A percentile compares a stretch with the other conserved stretches of the same genome.
Conservation (phyloP, 768 basidiomycete species). For the Phylloporus arenicola region DNA sequence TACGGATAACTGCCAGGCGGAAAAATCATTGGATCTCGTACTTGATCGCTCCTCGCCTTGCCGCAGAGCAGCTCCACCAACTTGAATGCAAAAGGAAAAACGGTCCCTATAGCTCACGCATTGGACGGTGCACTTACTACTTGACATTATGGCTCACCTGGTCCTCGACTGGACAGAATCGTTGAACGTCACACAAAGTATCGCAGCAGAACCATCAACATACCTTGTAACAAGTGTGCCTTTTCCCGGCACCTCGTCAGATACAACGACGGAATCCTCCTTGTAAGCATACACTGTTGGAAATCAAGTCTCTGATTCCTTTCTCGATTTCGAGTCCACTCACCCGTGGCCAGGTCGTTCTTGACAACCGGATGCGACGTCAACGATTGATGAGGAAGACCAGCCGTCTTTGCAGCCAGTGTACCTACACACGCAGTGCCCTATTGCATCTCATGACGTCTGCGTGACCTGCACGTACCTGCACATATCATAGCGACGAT, state of each 20-base stretch:
- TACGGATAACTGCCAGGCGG: conserved; percentile 44
- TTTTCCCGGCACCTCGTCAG: conserved; percentile 28
- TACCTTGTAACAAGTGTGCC: conserved; percentile 75
- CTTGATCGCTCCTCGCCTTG: conserved; percentile 51
- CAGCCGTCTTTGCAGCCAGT: conserved; percentile 58
- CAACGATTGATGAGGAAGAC: conserved; percentile 55
- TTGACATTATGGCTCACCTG: conserved; percentile 39
- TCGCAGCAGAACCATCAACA: neutral
- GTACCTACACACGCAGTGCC: conserved; percentile 42
- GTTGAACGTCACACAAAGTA: conserved; percentile 1
- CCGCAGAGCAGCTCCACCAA: conserved; percentile 70
- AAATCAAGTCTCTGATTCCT: neutral
- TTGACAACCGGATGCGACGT: conserved; percentile 79
- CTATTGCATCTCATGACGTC: neutral
- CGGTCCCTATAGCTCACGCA: conserved; percentile 45
- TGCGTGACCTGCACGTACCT: conserved; percentile 37
- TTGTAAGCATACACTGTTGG: conserved; percentile 63
- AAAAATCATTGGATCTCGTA: conserved; percentile 67
- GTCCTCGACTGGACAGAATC: conserved; percentile 53
- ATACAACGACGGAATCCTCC: conserved; percentile 69
- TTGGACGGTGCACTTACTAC: neutral
- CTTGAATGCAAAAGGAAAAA: conserved; percentile 75
- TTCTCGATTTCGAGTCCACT: conserved; percentile 3
- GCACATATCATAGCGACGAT: conserved; percentile 85
- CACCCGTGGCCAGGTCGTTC: conserved; percentile 50